phyloP scores from a whole-genome alignment of 1,284 basidiomycete genomes.

The Clitocybe nebularis region DNA sequence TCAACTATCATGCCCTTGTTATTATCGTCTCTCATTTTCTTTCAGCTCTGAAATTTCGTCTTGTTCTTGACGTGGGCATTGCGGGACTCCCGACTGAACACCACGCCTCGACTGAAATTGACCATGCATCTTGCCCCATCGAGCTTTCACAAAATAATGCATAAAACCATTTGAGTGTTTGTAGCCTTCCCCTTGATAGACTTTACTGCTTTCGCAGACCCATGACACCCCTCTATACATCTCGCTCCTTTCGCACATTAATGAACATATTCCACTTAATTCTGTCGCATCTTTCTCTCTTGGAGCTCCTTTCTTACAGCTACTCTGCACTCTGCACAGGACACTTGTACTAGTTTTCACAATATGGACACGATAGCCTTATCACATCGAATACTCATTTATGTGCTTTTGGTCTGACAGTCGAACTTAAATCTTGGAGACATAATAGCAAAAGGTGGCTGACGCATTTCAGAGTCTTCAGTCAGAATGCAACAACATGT shows the following conservation, averaged over 20 bases:
- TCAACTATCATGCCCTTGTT: not conserved
- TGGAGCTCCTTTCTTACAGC: conserved; percentile 3
- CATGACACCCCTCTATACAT: conserved; percentile 10
- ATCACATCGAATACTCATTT: conserved; percentile 11
- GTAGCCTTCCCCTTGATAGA: conserved; percentile 3
- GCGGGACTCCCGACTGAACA: conserved; percentile 59
- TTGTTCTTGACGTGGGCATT: conserved; percentile 69
- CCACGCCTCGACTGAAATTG: conserved; percentile 52
- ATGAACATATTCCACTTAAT: conserved; percentile 12
- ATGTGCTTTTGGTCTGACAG: conserved; percentile 3
- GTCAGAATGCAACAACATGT: conserved; percentile 9
- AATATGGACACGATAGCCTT: too few species aligned
- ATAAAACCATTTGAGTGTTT: conserved; percentile 23
- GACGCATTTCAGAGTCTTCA: not conserved
- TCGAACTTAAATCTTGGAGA: not conserved
- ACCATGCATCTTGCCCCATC: conserved; percentile 71
- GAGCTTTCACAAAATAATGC: conserved; percentile 55
- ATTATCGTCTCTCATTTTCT: conserved; percentile 6
- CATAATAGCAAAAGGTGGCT: not conserved
- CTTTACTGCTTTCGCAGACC: conserved; percentile 6
- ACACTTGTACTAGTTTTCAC: conserved; percentile 16
- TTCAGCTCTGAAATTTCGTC: conserved; percentile 63
- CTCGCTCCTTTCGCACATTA: conserved; percentile 12
- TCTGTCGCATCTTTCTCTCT: conserved; percentile 10
- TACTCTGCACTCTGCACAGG: conserved; percentile 8